Evolutionary conservation across 345 rosid genomes (phyloP).

Genomic region (Citrus trifoliata): DNA sequence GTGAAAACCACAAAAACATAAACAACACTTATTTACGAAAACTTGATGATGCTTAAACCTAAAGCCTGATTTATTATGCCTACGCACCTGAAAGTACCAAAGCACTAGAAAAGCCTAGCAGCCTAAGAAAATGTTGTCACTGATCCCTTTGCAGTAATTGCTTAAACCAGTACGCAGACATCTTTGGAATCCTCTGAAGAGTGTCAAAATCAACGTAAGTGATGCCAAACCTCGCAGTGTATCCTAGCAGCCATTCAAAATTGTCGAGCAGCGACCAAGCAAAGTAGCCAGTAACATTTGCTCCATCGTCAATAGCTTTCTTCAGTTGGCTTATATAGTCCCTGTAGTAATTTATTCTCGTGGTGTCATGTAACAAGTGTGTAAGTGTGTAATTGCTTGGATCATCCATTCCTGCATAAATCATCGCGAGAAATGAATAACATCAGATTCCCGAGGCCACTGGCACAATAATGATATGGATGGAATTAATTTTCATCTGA

Average conservation of each 20-base stretch:
- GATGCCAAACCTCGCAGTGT: conserved; percentile 57
- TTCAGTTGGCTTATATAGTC: conserved; percentile 45
- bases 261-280: conserved; percentile 70
- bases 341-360: conserved; percentile 39
- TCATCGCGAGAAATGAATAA: too few relatives aligned
- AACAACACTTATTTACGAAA: not conserved
- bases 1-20: not conserved
- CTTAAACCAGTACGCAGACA: conserved; percentile 67
- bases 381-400: conserved; percentile 36
- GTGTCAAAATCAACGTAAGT: conserved; percentile 41
- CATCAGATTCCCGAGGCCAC: too few relatives aligned
- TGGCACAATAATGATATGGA: too few relatives aligned
- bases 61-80: not conserved
- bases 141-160: conserved; percentile 25
- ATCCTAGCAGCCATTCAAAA: conserved; percentile 62
- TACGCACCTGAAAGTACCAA: not conserved
- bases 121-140: not conserved
- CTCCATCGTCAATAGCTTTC: conserved; percentile 56
- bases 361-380: conserved; percentile 39
- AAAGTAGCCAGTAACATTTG: conserved; percentile 55
- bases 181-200: conserved; percentile 53
- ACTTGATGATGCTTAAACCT: not conserved
- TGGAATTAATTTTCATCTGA: too few relatives aligned
- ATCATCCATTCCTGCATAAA: conserved; percentile 37
- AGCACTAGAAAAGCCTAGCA: not conserved